Base-by-base conservation (phyloP, 495 filamentous ascomycete species). In the Neurospora hispaniola region DNA sequence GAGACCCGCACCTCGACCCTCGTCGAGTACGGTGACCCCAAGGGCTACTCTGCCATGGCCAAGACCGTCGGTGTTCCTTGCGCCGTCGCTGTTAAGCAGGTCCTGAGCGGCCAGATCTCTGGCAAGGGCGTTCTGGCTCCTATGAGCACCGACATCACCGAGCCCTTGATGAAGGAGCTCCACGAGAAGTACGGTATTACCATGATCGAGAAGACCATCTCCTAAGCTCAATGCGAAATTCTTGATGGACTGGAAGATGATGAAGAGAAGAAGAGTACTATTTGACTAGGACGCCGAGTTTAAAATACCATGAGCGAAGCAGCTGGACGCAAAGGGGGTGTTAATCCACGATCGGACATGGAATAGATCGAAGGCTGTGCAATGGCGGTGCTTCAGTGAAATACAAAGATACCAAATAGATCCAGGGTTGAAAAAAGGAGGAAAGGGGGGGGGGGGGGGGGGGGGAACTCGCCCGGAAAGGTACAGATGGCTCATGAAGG, bases 31-130 rank as follows among this genome's bases (percentile, higher is more conserved):
- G 95, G 96, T 77, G 90, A 90, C 76, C 90, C 92, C 11, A 85
- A 87, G 70, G 91, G 93, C 35, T 97, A 96, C 85, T 92, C 89
- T 8, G 91, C 93, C 66, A 98, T 98, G 95, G 94, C 94, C 40
- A 94, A 92, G 84, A 72, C 74, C 69, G 75, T 80, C 59, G 80
- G 77, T 77, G 83, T 77, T 77, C 85, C 79, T 41, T 82, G 80
- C 77, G 78, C 74, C 38, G 79, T 82, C 10, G 92, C 92, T 69
- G 89, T 92, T 73, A 90, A 93, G 86, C 88, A 93, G 85, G 91
- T 97, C 39, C 88, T 98, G 66, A 86, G 93, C 78, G 95, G 94
- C 9, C 92, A 88, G 10, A 91, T 97, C 76, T 85, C 83, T 69
- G 86, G 92, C 76, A 93, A 88, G 83, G 93, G 93, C 77, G 83